Percentiles rank a stretch among this genome's conserved stretches.
Conservation (phyloP, 257 asterid genomes). For the Ehretia macrophylla region DNA sequence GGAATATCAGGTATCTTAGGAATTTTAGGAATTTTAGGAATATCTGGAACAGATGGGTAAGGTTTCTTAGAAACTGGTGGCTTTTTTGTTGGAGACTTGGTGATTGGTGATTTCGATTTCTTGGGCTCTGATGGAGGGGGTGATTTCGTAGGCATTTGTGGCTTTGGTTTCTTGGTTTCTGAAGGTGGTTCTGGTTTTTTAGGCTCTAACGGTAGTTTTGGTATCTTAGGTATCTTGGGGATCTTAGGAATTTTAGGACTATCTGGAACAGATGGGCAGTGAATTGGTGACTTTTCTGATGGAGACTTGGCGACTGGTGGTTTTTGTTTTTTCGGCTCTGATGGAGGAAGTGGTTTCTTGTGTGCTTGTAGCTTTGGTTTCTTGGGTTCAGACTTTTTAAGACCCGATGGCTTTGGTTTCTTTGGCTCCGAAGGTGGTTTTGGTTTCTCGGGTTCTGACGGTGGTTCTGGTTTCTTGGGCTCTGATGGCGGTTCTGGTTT, state of each 20-base stretch:
- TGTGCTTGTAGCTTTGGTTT: too few species aligned
- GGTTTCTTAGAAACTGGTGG: conserved; percentile 37
- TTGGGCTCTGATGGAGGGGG: conserved; percentile 12
- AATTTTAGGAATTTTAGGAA: conserved; percentile 23
- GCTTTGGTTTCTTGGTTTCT: too few species aligned
- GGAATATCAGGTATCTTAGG: conserved; percentile 35
- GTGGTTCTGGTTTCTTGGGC: background rate
- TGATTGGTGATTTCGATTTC: background rate
- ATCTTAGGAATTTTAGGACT: conserved; percentile 55
- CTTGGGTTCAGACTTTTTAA: too few species aligned
- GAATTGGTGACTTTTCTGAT: too few species aligned
- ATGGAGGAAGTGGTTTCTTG: conserved; percentile 33
- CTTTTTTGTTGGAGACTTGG: conserved; percentile 3
- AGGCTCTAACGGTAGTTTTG: too few species aligned
- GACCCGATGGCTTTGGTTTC: background rate
- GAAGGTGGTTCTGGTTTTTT: conserved; percentile 11
- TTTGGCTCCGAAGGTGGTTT: background rate
- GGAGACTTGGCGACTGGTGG: conserved; percentile 19
- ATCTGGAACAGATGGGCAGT: conserved; percentile 44
- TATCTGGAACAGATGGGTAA: conserved; percentile 43
- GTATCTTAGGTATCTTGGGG: conserved; percentile 6
- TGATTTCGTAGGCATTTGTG: conserved; percentile 4
- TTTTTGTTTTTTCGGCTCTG: conserved; percentile 20
- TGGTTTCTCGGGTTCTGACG: background rate
- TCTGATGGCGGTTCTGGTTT: conserved; percentile 5